phyloP scores from a whole-genome alignment of 805 yeast species.

The Hanseniaspora pseudoguilliermondii region DNA sequence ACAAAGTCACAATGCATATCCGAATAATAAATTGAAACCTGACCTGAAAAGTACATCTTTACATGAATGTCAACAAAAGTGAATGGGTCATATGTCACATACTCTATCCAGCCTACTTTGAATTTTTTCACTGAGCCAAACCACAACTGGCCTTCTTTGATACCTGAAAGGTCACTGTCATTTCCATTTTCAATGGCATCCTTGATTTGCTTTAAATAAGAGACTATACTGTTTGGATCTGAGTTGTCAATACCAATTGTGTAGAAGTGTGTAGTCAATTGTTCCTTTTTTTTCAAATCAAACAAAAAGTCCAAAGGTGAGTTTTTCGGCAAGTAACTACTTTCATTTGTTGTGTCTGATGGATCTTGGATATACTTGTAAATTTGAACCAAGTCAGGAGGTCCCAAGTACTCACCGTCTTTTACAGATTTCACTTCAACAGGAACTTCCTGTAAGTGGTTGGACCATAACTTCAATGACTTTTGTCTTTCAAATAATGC shows the following conservation, averaged over 20 bases:
- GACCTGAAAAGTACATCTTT: constrained; percentile 63
- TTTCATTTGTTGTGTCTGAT: constrained; percentile 15
- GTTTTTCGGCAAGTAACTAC: background rate
- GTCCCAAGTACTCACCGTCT: constrained; percentile 35
- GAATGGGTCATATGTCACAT: constrained; percentile 51
- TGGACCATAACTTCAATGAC: constrained; percentile 31
- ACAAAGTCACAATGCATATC: constrained; percentile 8
- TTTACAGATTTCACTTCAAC: constrained; percentile 29
- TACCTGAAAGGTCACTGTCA: background rate
- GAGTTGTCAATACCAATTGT: constrained; percentile 67
- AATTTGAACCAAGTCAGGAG: constrained; percentile 45
- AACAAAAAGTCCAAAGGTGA: constrained; percentile 1
- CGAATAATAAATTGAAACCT: constrained; percentile 43
- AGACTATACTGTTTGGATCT: constrained; percentile 66
- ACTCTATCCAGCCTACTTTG: constrained; percentile 59
- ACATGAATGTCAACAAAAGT: constrained; percentile 58
- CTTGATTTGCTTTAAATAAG: constrained; percentile 55
- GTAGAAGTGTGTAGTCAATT: constrained; percentile 59
- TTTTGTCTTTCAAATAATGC: constrained; percentile 54
- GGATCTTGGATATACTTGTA: constrained; percentile 25
- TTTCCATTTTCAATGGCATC: constrained; percentile 39
- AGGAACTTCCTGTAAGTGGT: constrained; percentile 28
- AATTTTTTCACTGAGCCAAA: constrained; percentile 61
- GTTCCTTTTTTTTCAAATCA: constrained; percentile 18
- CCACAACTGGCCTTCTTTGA: constrained; percentile 51